Evolutionary conservation across 768 basidiomycete genomes (phyloP), one percentile per base, ranked within the genome.

Genomic region (Auricularia sp.): DNA sequence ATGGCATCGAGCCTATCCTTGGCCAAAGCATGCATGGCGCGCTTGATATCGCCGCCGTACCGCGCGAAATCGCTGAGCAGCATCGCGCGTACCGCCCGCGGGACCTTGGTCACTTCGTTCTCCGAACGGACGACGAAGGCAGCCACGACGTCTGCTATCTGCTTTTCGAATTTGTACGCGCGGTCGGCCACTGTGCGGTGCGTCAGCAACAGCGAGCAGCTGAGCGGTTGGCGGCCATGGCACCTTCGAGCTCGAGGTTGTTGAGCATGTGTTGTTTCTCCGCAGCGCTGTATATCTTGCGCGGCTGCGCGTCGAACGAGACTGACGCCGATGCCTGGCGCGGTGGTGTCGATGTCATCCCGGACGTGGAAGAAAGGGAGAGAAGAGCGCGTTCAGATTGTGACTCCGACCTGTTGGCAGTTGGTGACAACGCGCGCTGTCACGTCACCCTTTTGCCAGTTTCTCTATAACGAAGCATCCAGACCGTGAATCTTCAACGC

Each of bases 201-300:
- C 47, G 47, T 21, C 47, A 51, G 14, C 18, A 12, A 44, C 43
- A 1, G 16, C 47, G 21, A 51, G 16, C 47, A 51, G 18, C 21
- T 14, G 18, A 18, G 47, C 6, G 16, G 11, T 18, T 21, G 3
- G 47, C 6, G 58, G 69, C 74, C 12, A 29, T 29, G 29, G 29
- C 68, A 88, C 89, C 87, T 83, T 92, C 90, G 66, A 91, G 83
- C 67, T 91, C 88, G 61, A 92, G 80, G 73, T 92, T 92, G 58
- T 82, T 81, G 47, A 91, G 76, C 2, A 91, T 80, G 67, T 91
- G 87, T 34, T 82, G 77, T 67, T 91, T 91, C 75, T 91, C 88
- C 69, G 90, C 88, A 3, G 78, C 75, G 7, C 80, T 84, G 70
- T 79, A 84, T 68, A 75, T 79, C 18, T 75, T 69, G 23, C 61